These are phyloP conservation scores for Helminthosporium solani DNA, from an alignment of 2,329 filamentous ascomycete species.

Conservation along the genomic window DNA sequence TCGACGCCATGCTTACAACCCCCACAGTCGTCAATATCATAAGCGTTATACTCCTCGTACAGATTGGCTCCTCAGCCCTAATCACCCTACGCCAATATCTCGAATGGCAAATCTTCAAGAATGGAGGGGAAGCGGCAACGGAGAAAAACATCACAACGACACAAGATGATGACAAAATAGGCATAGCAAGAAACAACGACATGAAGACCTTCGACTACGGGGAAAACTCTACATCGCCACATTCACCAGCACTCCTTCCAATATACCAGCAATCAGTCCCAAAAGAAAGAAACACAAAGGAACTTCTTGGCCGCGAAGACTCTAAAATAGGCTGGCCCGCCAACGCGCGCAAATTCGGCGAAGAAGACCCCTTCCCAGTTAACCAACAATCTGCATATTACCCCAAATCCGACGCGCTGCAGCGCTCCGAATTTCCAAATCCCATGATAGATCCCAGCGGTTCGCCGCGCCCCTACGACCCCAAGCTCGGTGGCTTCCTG, in stretches of 20 bases:
- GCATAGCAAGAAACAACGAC: constrained; percentile 10
- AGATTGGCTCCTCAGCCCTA: constrained; percentile 23
- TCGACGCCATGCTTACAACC: constrained; percentile 27
- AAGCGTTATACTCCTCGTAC: constrained; percentile 20
- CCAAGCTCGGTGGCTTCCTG: constrained; percentile 11
- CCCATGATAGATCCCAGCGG: not conserved
- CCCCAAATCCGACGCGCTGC: not conserved
- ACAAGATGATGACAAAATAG: not conserved
- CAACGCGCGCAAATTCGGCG: constrained; percentile 25
- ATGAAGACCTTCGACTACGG: constrained; percentile 24
- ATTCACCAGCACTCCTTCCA: constrained; percentile 4
- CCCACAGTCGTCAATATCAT: constrained; percentile 15
- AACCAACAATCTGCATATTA: not conserved
- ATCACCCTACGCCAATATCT: constrained; percentile 24
- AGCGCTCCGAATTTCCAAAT: constrained; percentile 9
- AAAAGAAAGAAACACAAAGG: constrained; percentile 13
- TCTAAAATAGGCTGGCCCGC: constrained; percentile 22
- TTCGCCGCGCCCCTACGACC: constrained; percentile 9
- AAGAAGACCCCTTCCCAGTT: constrained; percentile 1
- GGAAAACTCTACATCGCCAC: constrained; percentile 2
- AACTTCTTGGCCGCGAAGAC: constrained; percentile 23
- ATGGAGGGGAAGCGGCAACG: too few relatives aligned
- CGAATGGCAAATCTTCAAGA: constrained; percentile 15
- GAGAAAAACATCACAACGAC: too few relatives aligned
- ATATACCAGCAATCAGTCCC: constrained; percentile 2